These are phyloP conservation scores for Yamadazyma endophytica DNA, from an alignment of 805 yeast species.

Conservation along the genomic window DNA sequence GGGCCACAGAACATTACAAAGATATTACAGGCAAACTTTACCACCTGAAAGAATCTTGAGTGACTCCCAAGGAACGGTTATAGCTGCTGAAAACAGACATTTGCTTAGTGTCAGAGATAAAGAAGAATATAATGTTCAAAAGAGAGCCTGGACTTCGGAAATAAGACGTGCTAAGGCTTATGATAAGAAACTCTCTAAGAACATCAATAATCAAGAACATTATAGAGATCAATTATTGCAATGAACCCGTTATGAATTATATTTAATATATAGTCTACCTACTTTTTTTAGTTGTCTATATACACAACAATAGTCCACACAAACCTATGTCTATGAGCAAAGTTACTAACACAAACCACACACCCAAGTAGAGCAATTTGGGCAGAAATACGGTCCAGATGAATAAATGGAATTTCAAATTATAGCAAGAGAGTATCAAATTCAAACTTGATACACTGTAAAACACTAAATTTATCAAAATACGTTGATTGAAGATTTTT, in stretches of 20 bases:
- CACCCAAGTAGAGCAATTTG: slow-evolving; percentile 71
- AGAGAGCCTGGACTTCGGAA: slow-evolving; percentile 59
- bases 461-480: slow-evolving; percentile 43
- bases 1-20: slow-evolving; percentile 41
- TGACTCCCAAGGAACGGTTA: slow-evolving; percentile 47
- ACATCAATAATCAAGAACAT: slow-evolving; percentile 79
- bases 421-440: slow-evolving; percentile 64
- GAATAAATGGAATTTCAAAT: slow-evolving; percentile 79
- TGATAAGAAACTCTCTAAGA: slow-evolving; percentile 61
- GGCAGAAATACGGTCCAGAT: slow-evolving; percentile 99
- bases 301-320: slow-evolving; percentile 20
- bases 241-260: no score
- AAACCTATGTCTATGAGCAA: slow-evolving; percentile 40
- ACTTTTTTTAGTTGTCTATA: slow-evolving; percentile 1
- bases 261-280: slow-evolving; percentile 1
- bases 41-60: slow-evolving; percentile 39
- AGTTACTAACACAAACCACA: slow-evolving; percentile 61
- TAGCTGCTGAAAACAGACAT: slow-evolving; percentile 51
- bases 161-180: slow-evolving; percentile 47
- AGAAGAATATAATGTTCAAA: slow-evolving; percentile 36
- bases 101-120: slow-evolving; percentile 38
- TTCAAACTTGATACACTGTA: slow-evolving; percentile 57
- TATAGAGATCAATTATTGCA: slow-evolving; percentile 40
- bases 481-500: slow-evolving; percentile 27
- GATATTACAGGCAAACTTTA: slow-evolving; percentile 41